These are phyloP conservation scores for Neonectria sp. DNA, from an alignment of 2,329 filamentous ascomycete genomes.

Conservation along the genomic window DNA sequence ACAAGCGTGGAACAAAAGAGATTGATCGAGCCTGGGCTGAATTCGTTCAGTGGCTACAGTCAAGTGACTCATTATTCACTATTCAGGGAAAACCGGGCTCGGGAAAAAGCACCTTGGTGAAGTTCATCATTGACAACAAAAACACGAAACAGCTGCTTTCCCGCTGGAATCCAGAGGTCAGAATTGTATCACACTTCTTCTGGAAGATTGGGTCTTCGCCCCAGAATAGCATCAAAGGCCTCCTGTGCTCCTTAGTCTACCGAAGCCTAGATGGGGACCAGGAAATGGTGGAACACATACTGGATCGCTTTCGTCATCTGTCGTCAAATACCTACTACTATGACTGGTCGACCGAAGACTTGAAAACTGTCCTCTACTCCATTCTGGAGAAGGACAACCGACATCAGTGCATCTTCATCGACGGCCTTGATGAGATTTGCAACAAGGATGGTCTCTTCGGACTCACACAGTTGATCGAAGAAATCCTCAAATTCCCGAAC, in stretches of 20 bases:
- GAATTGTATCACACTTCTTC: slow-evolving; percentile 12
- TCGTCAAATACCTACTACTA: slow-evolving; percentile 21
- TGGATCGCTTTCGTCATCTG: slow-evolving; percentile 22
- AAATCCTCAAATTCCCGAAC: neutral
- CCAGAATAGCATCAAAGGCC: slow-evolving; percentile 39
- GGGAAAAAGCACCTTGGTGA: slow-evolving; percentile 34
- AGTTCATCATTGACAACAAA: slow-evolving; percentile 8
- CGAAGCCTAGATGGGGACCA: slow-evolving; percentile 12
- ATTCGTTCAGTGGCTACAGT: slow-evolving; percentile 20
- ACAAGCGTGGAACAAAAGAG: neutral
- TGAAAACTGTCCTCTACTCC: slow-evolving; percentile 13
- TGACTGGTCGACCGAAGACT: slow-evolving; percentile 39
- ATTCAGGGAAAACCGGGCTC: slow-evolving; percentile 35
- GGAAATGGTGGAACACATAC: neutral
- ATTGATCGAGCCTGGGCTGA: slow-evolving; percentile 5
- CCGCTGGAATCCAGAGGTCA: neutral
- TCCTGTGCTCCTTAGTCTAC: slow-evolving; percentile 45
- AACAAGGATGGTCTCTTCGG: slow-evolving; percentile 15
- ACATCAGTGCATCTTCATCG: slow-evolving; percentile 36
- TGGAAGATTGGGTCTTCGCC: slow-evolving; percentile 23
- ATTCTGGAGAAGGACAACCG: slow-evolving; percentile 14
- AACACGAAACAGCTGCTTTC: neutral
- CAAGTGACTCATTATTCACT: neutral
- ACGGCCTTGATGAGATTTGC: slow-evolving; percentile 38
- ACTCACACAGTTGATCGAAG: slow-evolving; percentile 2